A percentile compares a stretch with the other conserved stretches of the same genome.
Conservation (phyloP, 176 grass and related monocot genomes). For the Puya raimondii region DNA sequence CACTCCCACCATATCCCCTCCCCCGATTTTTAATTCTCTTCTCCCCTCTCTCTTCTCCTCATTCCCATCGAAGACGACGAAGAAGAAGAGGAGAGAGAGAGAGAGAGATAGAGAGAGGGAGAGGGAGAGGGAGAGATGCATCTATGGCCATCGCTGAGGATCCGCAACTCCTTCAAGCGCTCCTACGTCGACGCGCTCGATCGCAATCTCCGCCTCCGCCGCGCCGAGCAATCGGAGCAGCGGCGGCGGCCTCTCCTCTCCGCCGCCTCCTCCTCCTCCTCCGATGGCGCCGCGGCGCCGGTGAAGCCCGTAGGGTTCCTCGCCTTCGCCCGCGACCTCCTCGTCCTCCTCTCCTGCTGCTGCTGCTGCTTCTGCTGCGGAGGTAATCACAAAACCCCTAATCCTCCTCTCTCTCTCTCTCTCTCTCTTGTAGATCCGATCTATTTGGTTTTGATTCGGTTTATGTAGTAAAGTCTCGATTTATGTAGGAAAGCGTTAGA, state of each 20-base stretch:
- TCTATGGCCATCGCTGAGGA: slow-evolving; percentile 76
- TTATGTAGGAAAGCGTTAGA: no score
- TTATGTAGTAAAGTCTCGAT: no score
- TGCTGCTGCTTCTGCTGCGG: slow-evolving; percentile 83
- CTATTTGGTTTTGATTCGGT: background rate
- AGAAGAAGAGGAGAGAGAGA: background rate
- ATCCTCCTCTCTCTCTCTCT: background rate
- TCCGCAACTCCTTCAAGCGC: slow-evolving; percentile 83
- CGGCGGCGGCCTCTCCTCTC: slow-evolving; percentile 45
- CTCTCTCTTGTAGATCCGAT: background rate
- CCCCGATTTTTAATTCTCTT: no score
- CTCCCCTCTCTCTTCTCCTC: background rate
- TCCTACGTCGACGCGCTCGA: slow-evolving; percentile 73
- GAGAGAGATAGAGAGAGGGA: background rate
- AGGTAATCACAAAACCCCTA: slow-evolving; percentile 21
- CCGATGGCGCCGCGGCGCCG: slow-evolving; percentile 8
- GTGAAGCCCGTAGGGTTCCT: slow-evolving; percentile 26
- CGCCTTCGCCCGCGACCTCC: slow-evolving; percentile 31
- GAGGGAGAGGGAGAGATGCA: slow-evolving; percentile 45
- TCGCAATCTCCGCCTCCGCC: slow-evolving; percentile 64
- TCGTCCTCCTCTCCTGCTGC: slow-evolving; percentile 64
- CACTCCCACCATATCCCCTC: background rate
- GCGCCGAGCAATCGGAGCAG: background rate
- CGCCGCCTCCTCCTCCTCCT: background rate
- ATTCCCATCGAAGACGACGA: no score